phyloP scores from a whole-genome alignment of 1,284 basidiomycete genomes.

The Leccinum brunneo-olivaceum region DNA sequence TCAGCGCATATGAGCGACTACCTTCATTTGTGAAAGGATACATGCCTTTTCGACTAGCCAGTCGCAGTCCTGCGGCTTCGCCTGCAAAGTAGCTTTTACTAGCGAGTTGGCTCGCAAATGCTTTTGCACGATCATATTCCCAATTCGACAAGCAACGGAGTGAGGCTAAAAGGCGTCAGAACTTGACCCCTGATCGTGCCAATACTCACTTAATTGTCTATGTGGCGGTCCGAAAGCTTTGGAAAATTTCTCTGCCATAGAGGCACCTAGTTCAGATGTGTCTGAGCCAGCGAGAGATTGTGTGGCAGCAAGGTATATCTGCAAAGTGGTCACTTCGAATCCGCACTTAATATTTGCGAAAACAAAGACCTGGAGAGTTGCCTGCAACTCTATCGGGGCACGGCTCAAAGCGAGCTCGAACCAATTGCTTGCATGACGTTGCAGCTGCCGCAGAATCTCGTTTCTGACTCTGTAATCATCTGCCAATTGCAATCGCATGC shows the following conservation, averaged over 20 bases:
- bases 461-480: constrained; percentile 87
- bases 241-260: constrained; percentile 79
- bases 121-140: constrained; percentile 73
- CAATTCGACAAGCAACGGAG: constrained; percentile 50
- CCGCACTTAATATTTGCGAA: not conserved
- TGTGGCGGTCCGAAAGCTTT: constrained; percentile 76
- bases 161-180: constrained; percentile 38
- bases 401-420: constrained; percentile 80
- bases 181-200: not conserved
- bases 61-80: constrained; percentile 76
- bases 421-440: constrained; percentile 74
- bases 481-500: constrained; percentile 74
- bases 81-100: constrained; percentile 84
- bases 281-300: constrained; percentile 63
- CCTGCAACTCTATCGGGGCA: constrained; percentile 89
- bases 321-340: not conserved
- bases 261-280: constrained; percentile 82
- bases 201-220: constrained; percentile 62
- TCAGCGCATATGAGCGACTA: not conserved
- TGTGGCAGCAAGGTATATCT: constrained; percentile 81
- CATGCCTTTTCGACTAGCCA: constrained; percentile 52
- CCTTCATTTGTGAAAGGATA: not conserved
- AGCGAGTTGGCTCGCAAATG: constrained; percentile 73
- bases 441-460: constrained; percentile 73
- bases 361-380: constrained; percentile 72